Evolutionary conservation across 2,329 filamentous ascomycete genomes (phyloP).

Genomic region (Nemania bipapillata): DNA sequence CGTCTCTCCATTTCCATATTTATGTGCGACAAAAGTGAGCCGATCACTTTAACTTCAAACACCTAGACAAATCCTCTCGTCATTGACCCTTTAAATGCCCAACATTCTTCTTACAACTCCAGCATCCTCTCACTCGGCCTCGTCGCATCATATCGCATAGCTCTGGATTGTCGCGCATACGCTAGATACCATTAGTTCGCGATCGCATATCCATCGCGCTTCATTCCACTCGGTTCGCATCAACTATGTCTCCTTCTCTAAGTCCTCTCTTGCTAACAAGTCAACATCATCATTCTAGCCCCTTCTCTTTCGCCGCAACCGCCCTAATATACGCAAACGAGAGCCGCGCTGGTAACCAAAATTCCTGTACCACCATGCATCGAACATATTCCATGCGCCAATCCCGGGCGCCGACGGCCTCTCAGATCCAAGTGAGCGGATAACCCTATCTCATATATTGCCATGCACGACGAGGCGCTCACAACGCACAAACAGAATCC

Average conservation of each 20-base stretch:
- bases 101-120: conserved; percentile 17
- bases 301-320: conserved; percentile 7
- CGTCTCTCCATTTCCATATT: conserved; percentile 31
- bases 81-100: conserved; percentile 9
- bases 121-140: background rate
- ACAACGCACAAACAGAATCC: conserved; percentile 72
- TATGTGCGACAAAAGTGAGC: conserved; percentile 33
- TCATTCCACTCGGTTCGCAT: background rate
- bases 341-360: conserved; percentile 19
- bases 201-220: conserved; percentile 1
- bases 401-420: conserved; percentile 93
- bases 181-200: conserved; percentile 7
- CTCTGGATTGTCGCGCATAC: background rate
- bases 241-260: background rate
- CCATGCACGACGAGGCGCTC: conserved; percentile 9
- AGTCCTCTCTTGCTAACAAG: background rate
- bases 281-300: background rate
- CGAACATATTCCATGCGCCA: conserved; percentile 99
- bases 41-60: conserved; percentile 20
- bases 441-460: conserved; percentile 2
- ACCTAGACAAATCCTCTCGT: conserved; percentile 8
- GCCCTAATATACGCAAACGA: background rate
- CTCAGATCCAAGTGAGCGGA: conserved; percentile 68
- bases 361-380: conserved; percentile 74
- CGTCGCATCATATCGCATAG: conserved; percentile 12